phyloP scores from a whole-genome alignment of 2,329 filamentous ascomycete genomes.

The Sporothrix mexicana region DNA sequence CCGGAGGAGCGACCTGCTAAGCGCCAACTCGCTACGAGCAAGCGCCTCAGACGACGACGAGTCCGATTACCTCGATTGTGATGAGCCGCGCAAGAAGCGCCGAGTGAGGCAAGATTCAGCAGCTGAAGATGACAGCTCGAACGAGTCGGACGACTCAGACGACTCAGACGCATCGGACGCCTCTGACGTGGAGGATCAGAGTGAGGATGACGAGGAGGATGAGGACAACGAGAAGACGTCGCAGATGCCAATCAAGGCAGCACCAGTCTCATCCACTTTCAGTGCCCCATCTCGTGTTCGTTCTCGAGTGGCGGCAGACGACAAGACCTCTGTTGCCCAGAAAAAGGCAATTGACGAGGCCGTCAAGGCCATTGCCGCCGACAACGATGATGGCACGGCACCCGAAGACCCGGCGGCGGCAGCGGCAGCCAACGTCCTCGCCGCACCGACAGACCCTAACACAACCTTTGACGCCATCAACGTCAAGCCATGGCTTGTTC shows the following conservation, averaged over 20 bases:
- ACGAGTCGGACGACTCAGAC: not conserved
- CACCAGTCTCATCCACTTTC: constrained; percentile 50
- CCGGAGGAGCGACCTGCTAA: constrained; percentile 29
- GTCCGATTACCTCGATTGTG: constrained; percentile 57
- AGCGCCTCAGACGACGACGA: constrained; percentile 40
- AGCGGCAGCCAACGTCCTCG: constrained; percentile 43
- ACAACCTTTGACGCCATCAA: constrained; percentile 73
- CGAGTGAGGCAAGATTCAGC: constrained; percentile 39
- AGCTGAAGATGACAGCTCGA: constrained; percentile 37
- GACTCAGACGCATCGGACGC: not conserved
- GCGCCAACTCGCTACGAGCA: constrained; percentile 1
- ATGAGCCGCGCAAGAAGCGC: constrained; percentile 46
- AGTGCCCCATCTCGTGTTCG: constrained; percentile 61
- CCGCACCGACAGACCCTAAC: constrained; percentile 61
- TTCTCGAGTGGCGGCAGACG: constrained; percentile 37
- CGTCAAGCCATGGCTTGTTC: constrained; percentile 85
- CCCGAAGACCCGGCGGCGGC: constrained; percentile 16
- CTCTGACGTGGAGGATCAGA: constrained; percentile 38
- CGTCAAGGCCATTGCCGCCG: constrained; percentile 10
- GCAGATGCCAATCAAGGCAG: constrained; percentile 42
- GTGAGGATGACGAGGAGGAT: constrained; percentile 39
- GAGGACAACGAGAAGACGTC: constrained; percentile 39
- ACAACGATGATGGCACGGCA: not conserved
- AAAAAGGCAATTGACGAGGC: constrained; percentile 27
- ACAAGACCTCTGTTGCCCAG: constrained; percentile 22